Base-by-base conservation (phyloP, 441 rosid species). In the Erodium texanum region DNA sequence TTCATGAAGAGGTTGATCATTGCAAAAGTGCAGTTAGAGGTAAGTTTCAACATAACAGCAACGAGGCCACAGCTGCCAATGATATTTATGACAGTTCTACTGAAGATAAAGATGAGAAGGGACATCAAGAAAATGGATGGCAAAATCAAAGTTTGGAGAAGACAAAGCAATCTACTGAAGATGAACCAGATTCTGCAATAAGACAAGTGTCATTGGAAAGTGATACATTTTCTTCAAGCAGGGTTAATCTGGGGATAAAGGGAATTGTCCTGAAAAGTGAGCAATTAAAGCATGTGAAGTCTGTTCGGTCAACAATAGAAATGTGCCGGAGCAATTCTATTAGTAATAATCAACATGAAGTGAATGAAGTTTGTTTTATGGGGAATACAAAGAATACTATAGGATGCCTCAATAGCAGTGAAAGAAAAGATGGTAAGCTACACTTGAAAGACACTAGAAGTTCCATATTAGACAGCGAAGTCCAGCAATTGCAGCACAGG, bases 221-320 rank as follows among this genome's bases (percentile, higher is more conserved):
- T 64, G 85, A 83, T 41, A 80, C 81, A 70, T 81, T 85, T 74
- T 82, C 86, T 41, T 64, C 73, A 7, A 27, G 29, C 29, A 27
- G 29, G 29, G 29, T 1, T 1, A 27, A 27, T 27, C 29, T 27
- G 29, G 29, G 29, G 29, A 76, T 75, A 69, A 89, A 76, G 67
- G 84, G 88, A 62, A 68, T 63, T 68, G 78, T 67, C 67, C 70
- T 68, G 32, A 74, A 71, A 78, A 67, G 12, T 66, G 92, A 86
- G 69, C 80, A 85, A 74, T 68, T 79, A 74, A 86, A 81, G 75
- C 85, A 75, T 77, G 88, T 85, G 73, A 94, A 82, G 71, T 89
- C 96, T 66, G 93, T 91, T 73, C 81, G 89, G 66, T 87, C 93
- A 54, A 74, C 84, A 43, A 69, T 83, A 15, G 96, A 89, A 61